Conservation (phyloP, 108 stramenopile species). For the Cyclotella choctawhatcheeana region DNA sequence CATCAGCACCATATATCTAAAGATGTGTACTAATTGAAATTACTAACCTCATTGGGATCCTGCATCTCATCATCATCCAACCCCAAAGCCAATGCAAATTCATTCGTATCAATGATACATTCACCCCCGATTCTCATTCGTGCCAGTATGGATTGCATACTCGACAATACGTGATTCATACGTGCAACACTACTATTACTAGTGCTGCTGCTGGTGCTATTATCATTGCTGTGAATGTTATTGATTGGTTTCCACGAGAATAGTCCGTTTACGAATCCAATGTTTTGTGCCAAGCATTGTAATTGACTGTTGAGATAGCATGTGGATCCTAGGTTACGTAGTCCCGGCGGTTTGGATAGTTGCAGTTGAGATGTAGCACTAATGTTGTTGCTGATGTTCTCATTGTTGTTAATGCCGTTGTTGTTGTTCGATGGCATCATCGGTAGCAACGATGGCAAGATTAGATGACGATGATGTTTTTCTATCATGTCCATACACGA, state of each 20-base stretch:
- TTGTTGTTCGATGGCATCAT: neutral
- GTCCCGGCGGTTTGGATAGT: constrained; percentile 70
- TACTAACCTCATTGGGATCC: constrained; percentile 83
- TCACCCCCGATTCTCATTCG: constrained; percentile 68
- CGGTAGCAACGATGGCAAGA: constrained; percentile 2
- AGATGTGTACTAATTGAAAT: too few species aligned
- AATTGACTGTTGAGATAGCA: constrained; percentile 91
- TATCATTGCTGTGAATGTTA: neutral
- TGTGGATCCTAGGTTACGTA: constrained; percentile 87
- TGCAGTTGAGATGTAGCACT: too few species aligned
- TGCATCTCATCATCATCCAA: constrained; percentile 87
- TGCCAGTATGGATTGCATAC: constrained; percentile 70
- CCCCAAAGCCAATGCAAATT: constrained; percentile 71
- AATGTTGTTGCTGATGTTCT: too few species aligned
- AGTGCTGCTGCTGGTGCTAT: neutral
- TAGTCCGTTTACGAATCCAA: constrained; percentile 73
- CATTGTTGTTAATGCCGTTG: too few species aligned
- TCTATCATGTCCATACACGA: neutral
- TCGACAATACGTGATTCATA: constrained; percentile 67
- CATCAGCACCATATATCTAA: too few species aligned
- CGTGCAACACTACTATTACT: too few species aligned
- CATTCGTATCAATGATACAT: constrained; percentile 61
- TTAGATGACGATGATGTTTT: constrained; percentile 3
- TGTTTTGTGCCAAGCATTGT: constrained; percentile 87
- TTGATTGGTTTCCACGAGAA: constrained; percentile 66